Percentiles rank a stretch among this genome's conserved stretches.
These are phyloP conservation scores for Ambrosiella beaveri DNA, from an alignment of 2,329 filamentous ascomycete species.

Conservation along the genomic window DNA sequence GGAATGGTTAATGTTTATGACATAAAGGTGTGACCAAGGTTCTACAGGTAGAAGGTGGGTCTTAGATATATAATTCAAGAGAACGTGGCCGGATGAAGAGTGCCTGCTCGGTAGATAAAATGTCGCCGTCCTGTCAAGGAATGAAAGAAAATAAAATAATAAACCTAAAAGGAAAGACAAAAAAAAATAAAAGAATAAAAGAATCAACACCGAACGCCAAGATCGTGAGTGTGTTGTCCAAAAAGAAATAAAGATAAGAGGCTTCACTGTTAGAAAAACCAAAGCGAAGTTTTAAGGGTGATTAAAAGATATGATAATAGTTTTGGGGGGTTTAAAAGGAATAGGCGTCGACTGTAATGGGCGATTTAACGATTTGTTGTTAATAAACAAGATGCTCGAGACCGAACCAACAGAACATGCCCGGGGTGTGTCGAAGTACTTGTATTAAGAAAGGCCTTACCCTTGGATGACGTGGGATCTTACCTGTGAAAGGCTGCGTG, in stretches of 20 bases:
- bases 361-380: neutral
- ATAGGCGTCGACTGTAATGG: neutral
- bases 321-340: neutral
- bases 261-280: no score
- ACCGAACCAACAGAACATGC: neutral
- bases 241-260: neutral
- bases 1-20: no score
- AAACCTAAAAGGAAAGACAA: neutral
- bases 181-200: neutral
- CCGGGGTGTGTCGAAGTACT: neutral
- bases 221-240: neutral
- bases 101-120: neutral
- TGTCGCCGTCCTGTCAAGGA: neutral
- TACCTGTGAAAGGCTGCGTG: neutral
- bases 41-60: no score
- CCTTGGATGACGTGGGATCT: neutral
- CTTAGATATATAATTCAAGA: neutral
- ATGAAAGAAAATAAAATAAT: constrained; percentile 4
- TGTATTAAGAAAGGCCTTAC: neutral
- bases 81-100: neutral
- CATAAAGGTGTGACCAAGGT: no score
- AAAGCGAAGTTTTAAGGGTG: neutral
- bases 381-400: neutral
- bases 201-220: neutral
- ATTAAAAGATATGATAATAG: neutral